Percentiles rank a stretch among this genome's conserved stretches.
These are phyloP conservation scores for Cystofilobasidium capitatum DNA, from an alignment of 768 basidiomycete genomes.

Conservation along the genomic window DNA sequence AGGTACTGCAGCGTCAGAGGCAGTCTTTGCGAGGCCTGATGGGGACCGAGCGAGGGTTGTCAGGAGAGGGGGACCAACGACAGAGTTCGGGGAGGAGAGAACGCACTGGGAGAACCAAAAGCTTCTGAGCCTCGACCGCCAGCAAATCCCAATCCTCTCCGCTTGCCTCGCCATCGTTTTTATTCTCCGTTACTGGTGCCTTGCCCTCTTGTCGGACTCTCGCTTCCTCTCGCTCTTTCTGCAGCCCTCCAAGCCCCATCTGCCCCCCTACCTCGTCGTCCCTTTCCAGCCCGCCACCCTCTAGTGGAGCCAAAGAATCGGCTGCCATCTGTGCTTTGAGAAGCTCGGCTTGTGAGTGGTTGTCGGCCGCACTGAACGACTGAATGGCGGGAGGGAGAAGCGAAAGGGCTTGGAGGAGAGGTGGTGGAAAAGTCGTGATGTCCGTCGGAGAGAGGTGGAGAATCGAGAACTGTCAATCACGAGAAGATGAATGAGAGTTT, in stretches of 20 bases:
- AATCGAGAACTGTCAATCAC: constrained; percentile 58
- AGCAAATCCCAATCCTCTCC: constrained; percentile 42
- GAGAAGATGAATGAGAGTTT: constrained; percentile 9
- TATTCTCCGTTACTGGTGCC: background rate
- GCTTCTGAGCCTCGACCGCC: constrained; percentile 58
- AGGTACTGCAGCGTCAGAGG: constrained; percentile 61
- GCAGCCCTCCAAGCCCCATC: background rate
- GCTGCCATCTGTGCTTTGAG: constrained; percentile 15
- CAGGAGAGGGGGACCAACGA: background rate
- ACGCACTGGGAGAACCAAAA: constrained; percentile 57
- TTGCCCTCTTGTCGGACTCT: background rate
- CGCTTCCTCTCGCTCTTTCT: background rate
- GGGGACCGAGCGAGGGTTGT: constrained; percentile 21
- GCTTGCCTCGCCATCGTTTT: background rate
- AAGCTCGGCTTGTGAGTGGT: background rate
- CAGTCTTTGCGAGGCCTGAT: constrained; percentile 62
- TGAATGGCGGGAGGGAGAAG: background rate
- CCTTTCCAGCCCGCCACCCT: background rate
- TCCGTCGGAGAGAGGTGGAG: constrained; percentile 65
- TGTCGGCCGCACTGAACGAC: background rate
- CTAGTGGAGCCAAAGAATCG: background rate
- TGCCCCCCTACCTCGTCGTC: constrained; percentile 14
- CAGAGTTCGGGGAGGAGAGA: background rate
- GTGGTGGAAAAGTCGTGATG: constrained; percentile 56
- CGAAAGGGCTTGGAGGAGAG: constrained; percentile 46